A percentile compares a stretch with the other conserved stretches of the same genome.
Conservation (phyloP, 2,329 filamentous ascomycete species). For the Sclerotinia subarctica region DNA sequence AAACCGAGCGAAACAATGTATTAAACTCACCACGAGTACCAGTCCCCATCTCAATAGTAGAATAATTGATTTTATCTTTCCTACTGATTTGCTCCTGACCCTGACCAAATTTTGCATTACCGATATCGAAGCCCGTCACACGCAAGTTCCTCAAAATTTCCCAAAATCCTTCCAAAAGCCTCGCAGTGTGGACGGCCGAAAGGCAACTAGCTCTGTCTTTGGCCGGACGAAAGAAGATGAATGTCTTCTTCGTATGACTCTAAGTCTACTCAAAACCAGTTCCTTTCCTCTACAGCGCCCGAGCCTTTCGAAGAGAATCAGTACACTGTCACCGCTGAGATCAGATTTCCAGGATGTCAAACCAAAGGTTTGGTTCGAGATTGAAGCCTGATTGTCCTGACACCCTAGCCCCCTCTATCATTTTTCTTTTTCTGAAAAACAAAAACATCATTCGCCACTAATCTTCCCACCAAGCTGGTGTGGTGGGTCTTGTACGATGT, state of each 20-base stretch:
- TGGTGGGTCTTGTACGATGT: not conserved
- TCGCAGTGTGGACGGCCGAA: not conserved
- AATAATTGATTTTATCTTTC: not conserved
- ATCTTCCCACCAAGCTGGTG: not conserved
- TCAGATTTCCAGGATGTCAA: not conserved
- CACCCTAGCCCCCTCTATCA: not conserved
- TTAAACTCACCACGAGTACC: not conserved
- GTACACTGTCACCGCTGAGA: not conserved
- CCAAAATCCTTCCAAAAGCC: not conserved
- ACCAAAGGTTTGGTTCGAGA: not conserved
- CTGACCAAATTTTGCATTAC: not conserved
- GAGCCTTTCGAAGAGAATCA: not conserved
- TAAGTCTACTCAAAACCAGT: not conserved
- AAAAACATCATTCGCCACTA: not conserved
- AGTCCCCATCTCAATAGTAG: not conserved
- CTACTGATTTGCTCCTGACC: not conserved
- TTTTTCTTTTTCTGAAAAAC: slow-evolving; percentile 14
- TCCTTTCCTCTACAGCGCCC: not conserved
- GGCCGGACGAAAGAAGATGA: not conserved
- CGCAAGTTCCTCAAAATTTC: not conserved
- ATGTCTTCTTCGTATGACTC: not conserved
- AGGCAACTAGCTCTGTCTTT: not conserved
- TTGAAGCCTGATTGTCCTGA: not conserved
- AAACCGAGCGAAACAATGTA: not conserved
- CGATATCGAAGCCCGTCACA: not conserved